These are phyloP conservation scores for Penicillium cosmopolitanum DNA, from an alignment of 495 filamentous ascomycete species.

Conservation along the genomic window DNA sequence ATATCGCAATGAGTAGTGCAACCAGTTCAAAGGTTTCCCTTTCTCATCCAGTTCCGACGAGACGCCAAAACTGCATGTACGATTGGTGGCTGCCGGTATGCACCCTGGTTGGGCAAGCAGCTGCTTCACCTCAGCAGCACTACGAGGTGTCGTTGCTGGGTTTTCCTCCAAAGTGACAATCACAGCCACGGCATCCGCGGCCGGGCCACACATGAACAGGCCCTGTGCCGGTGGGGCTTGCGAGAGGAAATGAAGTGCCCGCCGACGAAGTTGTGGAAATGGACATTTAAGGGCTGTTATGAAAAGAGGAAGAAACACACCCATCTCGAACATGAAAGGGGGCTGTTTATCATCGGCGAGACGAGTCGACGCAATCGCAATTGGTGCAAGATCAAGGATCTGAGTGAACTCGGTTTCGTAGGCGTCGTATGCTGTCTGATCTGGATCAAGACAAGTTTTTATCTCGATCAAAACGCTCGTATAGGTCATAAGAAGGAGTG, in stretches of 20 bases:
- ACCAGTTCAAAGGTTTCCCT: conserved; percentile 12
- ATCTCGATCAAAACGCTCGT: conserved; percentile 24
- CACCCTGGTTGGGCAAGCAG: conserved; percentile 13
- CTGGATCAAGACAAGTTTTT: conserved; percentile 17
- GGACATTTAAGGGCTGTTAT: conserved; percentile 55
- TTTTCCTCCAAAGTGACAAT: conserved; percentile 23
- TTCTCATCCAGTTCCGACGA: conserved; percentile 14
- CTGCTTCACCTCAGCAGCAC: background rate
- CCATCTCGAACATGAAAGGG: conserved; percentile 55
- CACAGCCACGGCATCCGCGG: conserved; percentile 16
- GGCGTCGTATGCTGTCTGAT: conserved; percentile 23
- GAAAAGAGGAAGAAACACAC: conserved; percentile 52
- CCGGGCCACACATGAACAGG: conserved; percentile 28
- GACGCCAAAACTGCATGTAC: conserved; percentile 20
- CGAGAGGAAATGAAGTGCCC: conserved; percentile 42
- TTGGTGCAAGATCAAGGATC: conserved; percentile 25
- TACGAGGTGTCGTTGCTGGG: conserved; percentile 1
- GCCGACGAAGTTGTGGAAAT: conserved; percentile 45
- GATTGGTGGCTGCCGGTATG: conserved; percentile 12
- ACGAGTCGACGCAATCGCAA: conserved; percentile 23
- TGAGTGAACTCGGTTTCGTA: conserved; percentile 23
- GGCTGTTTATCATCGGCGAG: conserved; percentile 21
- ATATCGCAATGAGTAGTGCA: conserved; percentile 14
- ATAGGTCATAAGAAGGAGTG: conserved; percentile 25
- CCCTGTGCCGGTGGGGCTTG: conserved; percentile 32